phyloP scores from a whole-genome alignment of 2,329 filamentous ascomycete genomes.

The Fonsecaea nubica region DNA sequence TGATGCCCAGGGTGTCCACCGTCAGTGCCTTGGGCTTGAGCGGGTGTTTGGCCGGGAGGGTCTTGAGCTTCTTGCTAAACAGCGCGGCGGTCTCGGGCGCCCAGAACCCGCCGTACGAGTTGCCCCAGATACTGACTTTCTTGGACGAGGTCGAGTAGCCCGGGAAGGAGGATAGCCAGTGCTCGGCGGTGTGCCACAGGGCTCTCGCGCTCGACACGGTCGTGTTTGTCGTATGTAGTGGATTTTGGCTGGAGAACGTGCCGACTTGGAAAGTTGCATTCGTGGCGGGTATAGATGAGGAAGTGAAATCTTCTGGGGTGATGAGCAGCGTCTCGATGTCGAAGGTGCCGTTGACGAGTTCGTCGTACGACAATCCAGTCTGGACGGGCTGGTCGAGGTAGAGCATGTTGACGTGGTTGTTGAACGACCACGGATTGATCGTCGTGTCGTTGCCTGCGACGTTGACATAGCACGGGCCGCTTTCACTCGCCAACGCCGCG shows the following conservation, averaged over 20 bases:
- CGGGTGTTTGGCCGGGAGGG: constrained; percentile 23
- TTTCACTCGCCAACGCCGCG: constrained; percentile 59
- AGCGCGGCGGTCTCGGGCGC: constrained; percentile 51
- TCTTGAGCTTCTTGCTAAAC: constrained; percentile 25
- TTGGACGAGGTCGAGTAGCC: constrained; percentile 61
- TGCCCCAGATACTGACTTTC: constrained; percentile 53
- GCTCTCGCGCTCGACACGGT: constrained; percentile 56
- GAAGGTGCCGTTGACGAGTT: constrained; percentile 49
- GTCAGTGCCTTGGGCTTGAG: constrained; percentile 11
- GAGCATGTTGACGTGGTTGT: constrained; percentile 69
- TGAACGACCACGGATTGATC: constrained; percentile 68
- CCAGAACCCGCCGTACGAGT: constrained; percentile 49
- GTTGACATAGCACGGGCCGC: constrained; percentile 61
- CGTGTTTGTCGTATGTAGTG: constrained; percentile 42
- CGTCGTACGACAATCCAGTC: constrained; percentile 64
- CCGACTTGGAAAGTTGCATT: constrained; percentile 61
- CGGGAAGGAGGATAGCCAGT: constrained; percentile 66
- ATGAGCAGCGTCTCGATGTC: constrained; percentile 29
- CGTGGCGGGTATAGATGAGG: constrained; percentile 45
- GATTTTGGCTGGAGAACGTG: constrained; percentile 57
- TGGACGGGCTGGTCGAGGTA: constrained; percentile 71
- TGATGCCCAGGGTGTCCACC: constrained; percentile 61
- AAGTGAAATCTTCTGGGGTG: constrained; percentile 36
- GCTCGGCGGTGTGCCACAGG: constrained; percentile 62
- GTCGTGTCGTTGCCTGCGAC: constrained; percentile 58